phyloP scores from a whole-genome alignment of 2,329 filamentous ascomycete species.

The Fusarium lateritium region DNA sequence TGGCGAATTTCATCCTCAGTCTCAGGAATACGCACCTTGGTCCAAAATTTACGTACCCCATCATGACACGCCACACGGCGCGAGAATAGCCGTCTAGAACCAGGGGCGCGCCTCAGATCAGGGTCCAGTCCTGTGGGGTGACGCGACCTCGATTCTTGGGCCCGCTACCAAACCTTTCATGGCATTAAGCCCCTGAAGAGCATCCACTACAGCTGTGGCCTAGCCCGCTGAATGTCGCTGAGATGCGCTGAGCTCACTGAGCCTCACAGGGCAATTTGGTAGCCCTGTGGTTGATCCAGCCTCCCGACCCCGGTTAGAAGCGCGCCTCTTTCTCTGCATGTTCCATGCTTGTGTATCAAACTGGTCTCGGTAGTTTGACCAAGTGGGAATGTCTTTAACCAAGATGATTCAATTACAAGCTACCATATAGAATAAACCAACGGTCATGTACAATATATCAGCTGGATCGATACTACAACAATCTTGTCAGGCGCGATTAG shows the following conservation, averaged over 20 bases:
- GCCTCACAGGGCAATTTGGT: conserved; percentile 39
- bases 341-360: conserved; percentile 38
- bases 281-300: conserved; percentile 29
- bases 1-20: background rate
- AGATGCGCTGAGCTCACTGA: conserved; percentile 32
- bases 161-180: conserved; percentile 22
- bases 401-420: background rate
- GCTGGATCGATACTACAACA: background rate
- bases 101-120: conserved; percentile 33
- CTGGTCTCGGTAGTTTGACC: conserved; percentile 29
- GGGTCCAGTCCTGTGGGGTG: conserved; percentile 40
- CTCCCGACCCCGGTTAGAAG: conserved; percentile 26
- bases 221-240: conserved; percentile 30
- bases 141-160: conserved; percentile 29
- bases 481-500: background rate
- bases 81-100: conserved; percentile 16
- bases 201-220: conserved; percentile 30
- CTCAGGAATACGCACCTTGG: conserved; percentile 43
- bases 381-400: conserved; percentile 27
- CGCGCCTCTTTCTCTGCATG: conserved; percentile 33
- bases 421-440: background rate
- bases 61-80: conserved; percentile 13
- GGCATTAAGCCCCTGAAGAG: conserved; percentile 36
- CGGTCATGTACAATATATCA: background rate
- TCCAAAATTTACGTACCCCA: conserved; percentile 44